Evolutionary conservation across 345 rosid species (phyloP), one percentile per base, ranked within the genome.

Genomic region (Gossypium stocksii): DNA sequence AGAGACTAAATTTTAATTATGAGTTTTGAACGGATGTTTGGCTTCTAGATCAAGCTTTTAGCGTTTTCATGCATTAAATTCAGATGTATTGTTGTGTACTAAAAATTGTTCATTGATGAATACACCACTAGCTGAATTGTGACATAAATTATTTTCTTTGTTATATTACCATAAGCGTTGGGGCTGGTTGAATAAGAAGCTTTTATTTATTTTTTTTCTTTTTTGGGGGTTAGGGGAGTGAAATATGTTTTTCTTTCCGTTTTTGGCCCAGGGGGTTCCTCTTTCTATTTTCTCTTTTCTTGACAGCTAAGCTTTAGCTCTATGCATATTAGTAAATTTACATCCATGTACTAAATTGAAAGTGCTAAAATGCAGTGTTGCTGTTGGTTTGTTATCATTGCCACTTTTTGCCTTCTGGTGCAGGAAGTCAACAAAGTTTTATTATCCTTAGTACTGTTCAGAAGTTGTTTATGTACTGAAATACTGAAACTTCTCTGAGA

Each of bases 371-470:
- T 34, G 38, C 16, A 44, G 17, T 53, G 52, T 19, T 69, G 72
- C 46, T 51, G 19, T 27, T 69, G 25, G 67, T 27, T 52, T 60
- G 58, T 25, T 46, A 60, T n/a, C 57, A 46, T 9, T 45, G 49
- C 66, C 68, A 60, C 27, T 73, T 73, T 13, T 73, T 46, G 16
- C 66, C 45, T 61, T 48, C 58, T 44, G 60, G 10, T 46, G 19
- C 56, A 16, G n/a, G 58, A 61, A 61, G 43, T 60, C 17, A n/a
- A 59, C 46, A 46, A 34, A 48, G 27, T 14, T 20, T 22, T 1
- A 34, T 14, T 0, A 45, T 45, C 22, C 27, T 46, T 45, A 20
- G 1, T 52, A 66, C 53, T 20, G 1, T 66, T 64, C 49, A 41
- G 8, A 43, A 41, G 51, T 64, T 4, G 9, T 41, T 41, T 34